Evolutionary conservation across 2,329 filamentous ascomycete species (phyloP).

Genomic region (Diaporthe ilicicola): DNA sequence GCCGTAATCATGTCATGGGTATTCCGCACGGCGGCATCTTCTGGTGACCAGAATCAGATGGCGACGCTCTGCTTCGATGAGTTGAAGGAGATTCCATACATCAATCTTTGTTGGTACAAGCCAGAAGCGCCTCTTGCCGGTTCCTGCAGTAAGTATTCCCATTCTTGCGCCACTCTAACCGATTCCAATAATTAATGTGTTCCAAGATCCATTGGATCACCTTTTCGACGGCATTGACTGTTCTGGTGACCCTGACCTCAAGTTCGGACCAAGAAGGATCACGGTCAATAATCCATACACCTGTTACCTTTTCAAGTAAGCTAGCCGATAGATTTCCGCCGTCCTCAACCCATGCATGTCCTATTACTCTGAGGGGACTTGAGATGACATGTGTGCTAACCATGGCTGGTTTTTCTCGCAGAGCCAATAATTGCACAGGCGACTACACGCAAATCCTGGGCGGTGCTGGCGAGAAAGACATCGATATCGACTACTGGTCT

Average conservation of each 20-base stretch:
- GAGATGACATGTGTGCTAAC: background rate
- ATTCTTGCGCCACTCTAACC: rapidly evolving
- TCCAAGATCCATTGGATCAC: background rate
- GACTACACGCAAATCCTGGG: background rate
- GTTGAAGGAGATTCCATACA: background rate
- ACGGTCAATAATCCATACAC: background rate
- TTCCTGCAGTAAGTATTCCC: background rate
- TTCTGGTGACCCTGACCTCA: background rate
- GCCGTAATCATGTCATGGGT: background rate
- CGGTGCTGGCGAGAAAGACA: background rate
- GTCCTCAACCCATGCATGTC: background rate
- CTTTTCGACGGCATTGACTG: background rate
- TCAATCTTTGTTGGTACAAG: background rate
- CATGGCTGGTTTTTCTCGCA: background rate
- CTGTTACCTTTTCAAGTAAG: background rate
- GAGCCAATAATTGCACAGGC: background rate
- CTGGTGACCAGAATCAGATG: background rate
- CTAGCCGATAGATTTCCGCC: background rate
- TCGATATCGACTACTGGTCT: background rate
- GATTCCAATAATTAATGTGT: background rate
- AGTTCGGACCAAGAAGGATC: background rate
- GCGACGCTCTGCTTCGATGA: background rate
- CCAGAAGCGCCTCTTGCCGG: background rate
- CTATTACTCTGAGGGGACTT: background rate
- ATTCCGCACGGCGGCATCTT: no score